Percentiles rank a stretch among this genome's conserved stretches.
Evolutionary conservation across 2,329 filamentous ascomycete species (phyloP).

Genomic region (Chaetoscypha palmicola): DNA sequence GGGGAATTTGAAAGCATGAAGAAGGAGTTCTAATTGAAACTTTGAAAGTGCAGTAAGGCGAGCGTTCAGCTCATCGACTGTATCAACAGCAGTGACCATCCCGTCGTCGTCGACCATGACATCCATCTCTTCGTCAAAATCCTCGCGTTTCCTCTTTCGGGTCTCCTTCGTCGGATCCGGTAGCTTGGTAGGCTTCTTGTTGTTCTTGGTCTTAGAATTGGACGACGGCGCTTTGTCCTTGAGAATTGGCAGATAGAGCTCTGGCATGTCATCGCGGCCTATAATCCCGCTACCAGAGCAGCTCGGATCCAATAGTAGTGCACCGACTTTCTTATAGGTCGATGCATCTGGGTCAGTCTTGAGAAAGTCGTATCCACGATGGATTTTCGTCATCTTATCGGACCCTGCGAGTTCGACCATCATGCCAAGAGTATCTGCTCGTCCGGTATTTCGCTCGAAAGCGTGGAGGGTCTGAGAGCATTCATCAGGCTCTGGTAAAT

Average conservation of each 20-base stretch:
- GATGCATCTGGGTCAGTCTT: conserved; percentile 58
- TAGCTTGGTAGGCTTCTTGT: conserved; percentile 21
- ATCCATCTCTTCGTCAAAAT: conserved; percentile 24
- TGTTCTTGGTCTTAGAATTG: not conserved
- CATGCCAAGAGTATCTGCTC: conserved; percentile 70
- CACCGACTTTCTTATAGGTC: conserved; percentile 64
- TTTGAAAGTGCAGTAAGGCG: conserved; percentile 67
- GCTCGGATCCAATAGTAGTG: conserved; percentile 82
- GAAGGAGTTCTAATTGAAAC: conserved; percentile 75
- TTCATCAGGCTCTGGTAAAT: conserved; percentile 28
- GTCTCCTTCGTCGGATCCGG: conserved; percentile 16
- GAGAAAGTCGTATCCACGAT: conserved; percentile 74
- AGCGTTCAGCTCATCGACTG: conserved; percentile 50
- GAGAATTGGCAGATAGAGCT: conserved; percentile 50
- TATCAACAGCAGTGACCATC: conserved; percentile 42
- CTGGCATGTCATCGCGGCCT: conserved; percentile 71
- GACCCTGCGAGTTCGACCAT: conserved; percentile 80
- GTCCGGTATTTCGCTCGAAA: conserved; percentile 66
- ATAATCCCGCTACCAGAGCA: conserved; percentile 95
- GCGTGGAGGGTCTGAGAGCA: conserved; percentile 55
- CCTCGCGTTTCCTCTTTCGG: conserved; percentile 27
- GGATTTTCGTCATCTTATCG: conserved; percentile 57
- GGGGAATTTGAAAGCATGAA: conserved; percentile 80
- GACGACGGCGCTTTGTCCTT: conserved; percentile 32
- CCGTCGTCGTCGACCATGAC: conserved; percentile 49